These are phyloP conservation scores for Orbilia brochopaga DNA, from an alignment of 2,329 filamentous ascomycete genomes.

Conservation along the genomic window DNA sequence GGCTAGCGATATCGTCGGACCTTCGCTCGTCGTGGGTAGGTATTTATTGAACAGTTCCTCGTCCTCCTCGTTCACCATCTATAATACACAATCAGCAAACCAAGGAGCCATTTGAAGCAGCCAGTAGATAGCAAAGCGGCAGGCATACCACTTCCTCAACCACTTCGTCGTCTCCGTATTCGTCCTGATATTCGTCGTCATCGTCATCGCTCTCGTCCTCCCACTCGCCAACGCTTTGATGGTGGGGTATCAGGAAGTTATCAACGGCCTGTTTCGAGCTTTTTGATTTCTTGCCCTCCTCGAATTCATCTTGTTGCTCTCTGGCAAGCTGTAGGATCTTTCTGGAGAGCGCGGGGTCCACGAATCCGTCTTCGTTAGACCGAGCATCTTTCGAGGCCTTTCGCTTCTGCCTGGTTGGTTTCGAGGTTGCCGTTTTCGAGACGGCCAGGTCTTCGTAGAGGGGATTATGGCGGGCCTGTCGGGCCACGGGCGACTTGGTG, in stretches of 20 bases:
- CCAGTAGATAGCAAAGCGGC: no score
- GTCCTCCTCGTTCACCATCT: conserved; percentile 87
- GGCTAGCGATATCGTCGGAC: conserved; percentile 79
- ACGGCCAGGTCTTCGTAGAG: conserved; percentile 82
- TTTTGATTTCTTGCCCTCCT: conserved; percentile 43
- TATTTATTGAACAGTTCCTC: conserved; percentile 91
- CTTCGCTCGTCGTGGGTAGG: conserved; percentile 75
- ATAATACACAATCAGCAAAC: background rate
- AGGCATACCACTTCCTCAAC: conserved; percentile 41
- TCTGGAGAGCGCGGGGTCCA: conserved; percentile 85
- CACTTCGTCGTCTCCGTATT: conserved; percentile 42
- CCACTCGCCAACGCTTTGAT: conserved; percentile 45
- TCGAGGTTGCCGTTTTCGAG: conserved; percentile 68
- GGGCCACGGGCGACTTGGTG: conserved; percentile 43
- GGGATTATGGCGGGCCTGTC: conserved; percentile 78
- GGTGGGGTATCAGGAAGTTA: conserved; percentile 48
- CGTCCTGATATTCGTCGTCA: conserved; percentile 49
- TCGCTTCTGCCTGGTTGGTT: conserved; percentile 73
- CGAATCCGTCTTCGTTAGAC: conserved; percentile 70
- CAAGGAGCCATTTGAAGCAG: background rate
- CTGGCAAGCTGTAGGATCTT: conserved; percentile 90
- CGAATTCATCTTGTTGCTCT: conserved; percentile 61
- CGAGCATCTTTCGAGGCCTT: conserved; percentile 63
- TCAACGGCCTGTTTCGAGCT: conserved; percentile 51
- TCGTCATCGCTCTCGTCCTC: conserved; percentile 52